A percentile compares a stretch with the other conserved stretches of the same genome.
phyloP scores from a whole-genome alignment of 108 stramenopile species.

The Pseudonitzschia pungens region DNA sequence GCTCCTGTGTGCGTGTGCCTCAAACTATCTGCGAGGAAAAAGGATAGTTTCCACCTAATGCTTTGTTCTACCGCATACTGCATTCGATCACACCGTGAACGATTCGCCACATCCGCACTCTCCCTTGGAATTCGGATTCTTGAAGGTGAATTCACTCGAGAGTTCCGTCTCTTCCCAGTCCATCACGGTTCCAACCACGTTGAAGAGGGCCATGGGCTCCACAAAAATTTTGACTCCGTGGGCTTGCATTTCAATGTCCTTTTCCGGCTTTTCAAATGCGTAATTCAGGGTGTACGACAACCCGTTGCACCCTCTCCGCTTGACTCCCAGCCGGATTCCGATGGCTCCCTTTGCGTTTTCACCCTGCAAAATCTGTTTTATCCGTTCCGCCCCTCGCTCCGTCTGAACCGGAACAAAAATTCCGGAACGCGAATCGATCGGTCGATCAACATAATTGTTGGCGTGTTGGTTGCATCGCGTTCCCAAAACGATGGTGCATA shows the following conservation, averaged over 20 bases:
- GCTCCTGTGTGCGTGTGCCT: no score
- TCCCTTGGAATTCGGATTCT: constrained; percentile 99
- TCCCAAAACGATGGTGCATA: not conserved
- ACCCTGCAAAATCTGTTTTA: constrained; percentile 50
- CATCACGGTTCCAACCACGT: constrained; percentile 97
- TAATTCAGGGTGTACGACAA: constrained; percentile 98
- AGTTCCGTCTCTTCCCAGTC: constrained; percentile 97
- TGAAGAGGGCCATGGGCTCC: constrained; percentile 98
- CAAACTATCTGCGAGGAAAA: no score
- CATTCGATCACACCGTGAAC: constrained; percentile 84
- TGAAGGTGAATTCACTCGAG: constrained; percentile 97
- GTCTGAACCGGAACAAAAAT: constrained; percentile 29
- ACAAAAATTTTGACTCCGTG: constrained; percentile 90
- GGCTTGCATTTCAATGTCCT: constrained; percentile 61
- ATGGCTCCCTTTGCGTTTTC: constrained; percentile 57
- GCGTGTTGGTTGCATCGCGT: not conserved
- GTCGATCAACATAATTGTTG: not conserved
- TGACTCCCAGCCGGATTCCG: constrained; percentile 95
- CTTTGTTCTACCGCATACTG: not conserved
- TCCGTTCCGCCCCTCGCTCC: constrained; percentile 58
- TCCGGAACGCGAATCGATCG: no score
- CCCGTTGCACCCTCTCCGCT: constrained; percentile 98
- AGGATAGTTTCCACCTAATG: no score
- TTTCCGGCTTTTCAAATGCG: constrained; percentile 66
- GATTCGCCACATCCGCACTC: constrained; percentile 99